Percentiles rank a stretch among this genome's conserved stretches.
Conservation (phyloP, 768 basidiomycete genomes). For the Tylopilus subfusipes region DNA sequence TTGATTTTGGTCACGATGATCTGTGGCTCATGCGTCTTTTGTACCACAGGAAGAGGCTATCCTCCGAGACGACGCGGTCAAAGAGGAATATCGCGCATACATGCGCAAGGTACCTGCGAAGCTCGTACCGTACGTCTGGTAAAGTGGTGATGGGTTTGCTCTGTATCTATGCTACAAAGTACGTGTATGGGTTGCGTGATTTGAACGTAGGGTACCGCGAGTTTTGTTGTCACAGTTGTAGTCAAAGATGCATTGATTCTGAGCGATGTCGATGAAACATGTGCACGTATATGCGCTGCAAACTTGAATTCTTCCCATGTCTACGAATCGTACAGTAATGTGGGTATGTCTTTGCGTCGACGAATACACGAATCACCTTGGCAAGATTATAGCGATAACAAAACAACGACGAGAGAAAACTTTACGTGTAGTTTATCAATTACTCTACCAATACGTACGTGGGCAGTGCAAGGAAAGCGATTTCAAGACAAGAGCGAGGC, state of each 20-base stretch:
- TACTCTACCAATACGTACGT: constrained; percentile 10
- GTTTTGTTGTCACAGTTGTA: neutral
- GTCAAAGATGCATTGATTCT: no score
- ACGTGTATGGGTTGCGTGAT: no score
- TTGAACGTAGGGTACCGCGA: neutral
- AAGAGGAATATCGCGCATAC: neutral
- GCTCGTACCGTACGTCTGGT: neutral
- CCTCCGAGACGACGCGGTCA: neutral
- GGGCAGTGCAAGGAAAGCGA: neutral
- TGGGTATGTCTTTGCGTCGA: constrained; percentile 2
- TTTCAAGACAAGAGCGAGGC: neutral
- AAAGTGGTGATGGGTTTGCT: no score
- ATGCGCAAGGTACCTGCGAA: neutral
- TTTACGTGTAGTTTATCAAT: constrained; percentile 5
- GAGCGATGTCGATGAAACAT: no score
- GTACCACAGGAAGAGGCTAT: neutral
- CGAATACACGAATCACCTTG: neutral
- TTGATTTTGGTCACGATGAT: no score
- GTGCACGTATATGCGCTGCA: no score
- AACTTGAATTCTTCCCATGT: no score
- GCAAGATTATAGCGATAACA: neutral
- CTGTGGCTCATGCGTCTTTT: neutral
- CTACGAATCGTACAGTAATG: neutral
- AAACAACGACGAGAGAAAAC: neutral
- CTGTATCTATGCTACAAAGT: no score